These are phyloP conservation scores for Dryadomyces sulphureus DNA, from an alignment of 2,329 filamentous ascomycete genomes.

Conservation along the genomic window DNA sequence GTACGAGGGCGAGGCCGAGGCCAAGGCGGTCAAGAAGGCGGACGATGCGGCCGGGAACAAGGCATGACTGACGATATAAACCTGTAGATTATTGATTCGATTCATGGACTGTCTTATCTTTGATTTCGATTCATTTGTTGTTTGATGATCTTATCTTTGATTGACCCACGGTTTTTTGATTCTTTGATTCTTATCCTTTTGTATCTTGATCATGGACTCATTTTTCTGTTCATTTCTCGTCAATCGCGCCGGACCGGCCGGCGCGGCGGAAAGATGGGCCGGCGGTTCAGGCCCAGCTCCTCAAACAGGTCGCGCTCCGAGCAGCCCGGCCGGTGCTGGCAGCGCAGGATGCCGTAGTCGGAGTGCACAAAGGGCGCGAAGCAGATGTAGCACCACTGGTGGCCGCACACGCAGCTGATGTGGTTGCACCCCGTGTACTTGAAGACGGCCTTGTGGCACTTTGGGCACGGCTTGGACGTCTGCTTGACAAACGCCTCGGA, in stretches of 20 bases:
- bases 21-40: not conserved
- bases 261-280: too few species aligned
- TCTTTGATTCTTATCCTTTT: too few species aligned
- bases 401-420: constrained; percentile 24
- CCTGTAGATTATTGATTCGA: too few species aligned
- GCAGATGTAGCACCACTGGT: constrained; percentile 26
- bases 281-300: constrained; percentile 5
- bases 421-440: constrained; percentile 25
- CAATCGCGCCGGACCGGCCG: too few species aligned
- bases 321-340: constrained; percentile 18
- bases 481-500: constrained; percentile 19
- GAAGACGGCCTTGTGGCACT: constrained; percentile 19
- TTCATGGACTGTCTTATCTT: too few species aligned
- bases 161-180: too few species aligned
- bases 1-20: constrained; percentile 47
- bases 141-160: too few species aligned
- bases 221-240: too few species aligned
- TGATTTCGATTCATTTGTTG: too few species aligned
- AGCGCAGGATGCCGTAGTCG: constrained; percentile 15
- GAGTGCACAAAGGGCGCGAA: constrained; percentile 16
- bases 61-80: too few species aligned
- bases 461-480: constrained; percentile 20
- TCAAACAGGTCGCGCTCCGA: constrained; percentile 13
- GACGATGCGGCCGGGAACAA: not conserved
- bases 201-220: too few species aligned